phyloP scores from a whole-genome alignment of 305 asterid species.

The Plantago rigida region DNA sequence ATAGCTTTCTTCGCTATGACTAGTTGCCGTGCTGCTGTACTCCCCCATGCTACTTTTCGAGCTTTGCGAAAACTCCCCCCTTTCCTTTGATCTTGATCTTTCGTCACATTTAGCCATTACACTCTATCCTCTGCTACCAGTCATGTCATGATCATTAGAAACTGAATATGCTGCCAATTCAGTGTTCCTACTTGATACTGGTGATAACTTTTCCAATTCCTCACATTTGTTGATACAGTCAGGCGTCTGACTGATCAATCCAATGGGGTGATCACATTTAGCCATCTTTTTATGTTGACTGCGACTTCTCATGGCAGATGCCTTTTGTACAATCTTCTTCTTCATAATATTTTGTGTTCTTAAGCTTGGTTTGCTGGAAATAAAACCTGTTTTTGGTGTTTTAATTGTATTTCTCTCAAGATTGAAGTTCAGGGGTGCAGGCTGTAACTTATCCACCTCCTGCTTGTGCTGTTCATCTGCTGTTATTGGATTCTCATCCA shows the following conservation, averaged over 20 bases:
- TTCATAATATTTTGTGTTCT: conserved; percentile 37
- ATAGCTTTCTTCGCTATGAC: conserved; percentile 69
- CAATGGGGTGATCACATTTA: conserved; percentile 22
- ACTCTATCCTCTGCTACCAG: conserved; percentile 33
- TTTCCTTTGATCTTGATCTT: conserved; percentile 50
- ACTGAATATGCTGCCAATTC: conserved; percentile 26
- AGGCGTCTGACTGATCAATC: conserved; percentile 31
- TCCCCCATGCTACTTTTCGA: conserved; percentile 81
- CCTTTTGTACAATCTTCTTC: conserved; percentile 35
- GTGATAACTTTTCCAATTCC: conserved; percentile 31
- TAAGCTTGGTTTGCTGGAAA: conserved; percentile 30
- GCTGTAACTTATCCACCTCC: conserved; percentile 24
- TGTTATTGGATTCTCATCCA: conserved; percentile 29
- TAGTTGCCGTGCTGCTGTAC: conserved; percentile 52
- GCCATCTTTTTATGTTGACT: conserved; percentile 28
- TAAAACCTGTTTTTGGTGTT: conserved; percentile 31
- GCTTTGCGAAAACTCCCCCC: conserved; percentile 68
- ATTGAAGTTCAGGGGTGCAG: conserved; percentile 27
- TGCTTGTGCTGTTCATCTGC: conserved; percentile 25
- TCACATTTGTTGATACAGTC: conserved; percentile 27
- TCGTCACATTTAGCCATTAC: conserved; percentile 37
- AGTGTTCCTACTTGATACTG: conserved; percentile 32
- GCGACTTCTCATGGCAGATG: conserved; percentile 26
- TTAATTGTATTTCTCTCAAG: conserved; percentile 29
- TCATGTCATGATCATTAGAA: conserved; percentile 24